phyloP scores from a whole-genome alignment of 164 flowering plant genomes.

The Piper longum region DNA sequence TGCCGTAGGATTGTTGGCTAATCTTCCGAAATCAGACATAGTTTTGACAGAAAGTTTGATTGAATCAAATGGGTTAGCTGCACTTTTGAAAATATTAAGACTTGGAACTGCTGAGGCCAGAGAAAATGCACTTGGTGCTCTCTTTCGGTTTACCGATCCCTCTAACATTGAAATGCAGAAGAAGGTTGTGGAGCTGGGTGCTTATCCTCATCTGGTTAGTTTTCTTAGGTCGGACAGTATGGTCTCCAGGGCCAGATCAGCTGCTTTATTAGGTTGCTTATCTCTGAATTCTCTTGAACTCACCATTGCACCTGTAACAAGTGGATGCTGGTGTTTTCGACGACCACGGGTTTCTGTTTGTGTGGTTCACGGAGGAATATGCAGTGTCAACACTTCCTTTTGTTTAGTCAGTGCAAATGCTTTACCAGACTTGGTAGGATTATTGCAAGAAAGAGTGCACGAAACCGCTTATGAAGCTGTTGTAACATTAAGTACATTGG shows the following conservation, averaged over 20 bases:
- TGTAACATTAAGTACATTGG: conserved; percentile 46
- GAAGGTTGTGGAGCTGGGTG: conserved; percentile 33
- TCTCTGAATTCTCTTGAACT: conserved; percentile 38
- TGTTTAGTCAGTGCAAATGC: conserved; percentile 52
- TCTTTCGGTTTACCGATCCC: neutral
- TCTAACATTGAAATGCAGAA: conserved; percentile 16
- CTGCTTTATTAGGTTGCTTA: conserved; percentile 33
- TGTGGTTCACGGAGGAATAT: conserved; percentile 39
- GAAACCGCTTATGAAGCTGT: conserved; percentile 51
- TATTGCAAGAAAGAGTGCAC: conserved; percentile 28
- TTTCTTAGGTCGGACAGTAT: conserved; percentile 28
- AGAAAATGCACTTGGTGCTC: conserved; percentile 2
- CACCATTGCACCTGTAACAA: neutral
- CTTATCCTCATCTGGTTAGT: conserved; percentile 35
- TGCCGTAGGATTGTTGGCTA: conserved; percentile 47
- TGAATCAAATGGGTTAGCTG: conserved; percentile 28
- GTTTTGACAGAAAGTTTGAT: conserved; percentile 33
- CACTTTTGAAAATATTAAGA: neutral
- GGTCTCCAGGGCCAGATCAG: conserved; percentile 47
- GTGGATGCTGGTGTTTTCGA: conserved; percentile 25
- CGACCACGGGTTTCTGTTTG: conserved; percentile 17
- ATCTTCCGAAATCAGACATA: conserved; percentile 56
- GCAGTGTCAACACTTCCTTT: conserved; percentile 31
- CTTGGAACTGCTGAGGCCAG: neutral
- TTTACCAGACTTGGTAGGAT: conserved; percentile 35